These are phyloP conservation scores for Dendrocalamus sinicus DNA, from an alignment of 176 grass and related monocot genomes.

Conservation along the genomic window DNA sequence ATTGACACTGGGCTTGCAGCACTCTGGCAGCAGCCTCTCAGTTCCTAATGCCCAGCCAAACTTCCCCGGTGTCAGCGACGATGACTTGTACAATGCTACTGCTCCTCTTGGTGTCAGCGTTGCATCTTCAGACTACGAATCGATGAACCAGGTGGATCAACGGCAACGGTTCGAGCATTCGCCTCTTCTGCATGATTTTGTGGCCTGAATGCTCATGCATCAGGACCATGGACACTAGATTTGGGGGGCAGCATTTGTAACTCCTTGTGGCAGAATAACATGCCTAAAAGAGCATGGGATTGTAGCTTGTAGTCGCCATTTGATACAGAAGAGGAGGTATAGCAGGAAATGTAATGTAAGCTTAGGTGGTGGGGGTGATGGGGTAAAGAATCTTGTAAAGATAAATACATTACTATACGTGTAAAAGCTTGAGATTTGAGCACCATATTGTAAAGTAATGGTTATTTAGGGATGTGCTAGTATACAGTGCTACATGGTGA, in stretches of 20 bases:
- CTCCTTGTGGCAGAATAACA: constrained; percentile 72
- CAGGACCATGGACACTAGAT: constrained; percentile 36
- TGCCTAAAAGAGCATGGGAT: constrained; percentile 64
- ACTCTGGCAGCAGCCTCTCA: constrained; percentile 56
- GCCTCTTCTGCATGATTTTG: constrained; percentile 95
- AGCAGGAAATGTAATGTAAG: constrained; percentile 73
- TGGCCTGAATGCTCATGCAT: constrained; percentile 68
- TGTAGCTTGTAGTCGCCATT: constrained; percentile 76
- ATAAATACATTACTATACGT: constrained; percentile 65
- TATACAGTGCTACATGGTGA: constrained; percentile 20
- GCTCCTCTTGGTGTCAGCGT: constrained; percentile 52
- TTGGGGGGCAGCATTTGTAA: constrained; percentile 49
- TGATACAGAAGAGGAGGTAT: constrained; percentile 68
- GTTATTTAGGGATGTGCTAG: constrained; percentile 25
- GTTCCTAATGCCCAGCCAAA: constrained; percentile 60
- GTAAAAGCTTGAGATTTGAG: constrained; percentile 72
- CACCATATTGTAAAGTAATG: constrained; percentile 54
- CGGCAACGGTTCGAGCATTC: constrained; percentile 64
- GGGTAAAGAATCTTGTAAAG: constrained; percentile 85
- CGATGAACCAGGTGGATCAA: constrained; percentile 65
- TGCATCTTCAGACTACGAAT: constrained; percentile 59
- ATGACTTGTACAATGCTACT: constrained; percentile 71
- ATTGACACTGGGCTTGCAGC: constrained; percentile 86
- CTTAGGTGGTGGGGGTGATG: constrained; percentile 59
- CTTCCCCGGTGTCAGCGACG: constrained; percentile 53